A percentile compares a stretch with the other conserved stretches of the same genome.
phyloP scores from a whole-genome alignment of 2,329 filamentous ascomycete species.

The Aulographum hederae region DNA sequence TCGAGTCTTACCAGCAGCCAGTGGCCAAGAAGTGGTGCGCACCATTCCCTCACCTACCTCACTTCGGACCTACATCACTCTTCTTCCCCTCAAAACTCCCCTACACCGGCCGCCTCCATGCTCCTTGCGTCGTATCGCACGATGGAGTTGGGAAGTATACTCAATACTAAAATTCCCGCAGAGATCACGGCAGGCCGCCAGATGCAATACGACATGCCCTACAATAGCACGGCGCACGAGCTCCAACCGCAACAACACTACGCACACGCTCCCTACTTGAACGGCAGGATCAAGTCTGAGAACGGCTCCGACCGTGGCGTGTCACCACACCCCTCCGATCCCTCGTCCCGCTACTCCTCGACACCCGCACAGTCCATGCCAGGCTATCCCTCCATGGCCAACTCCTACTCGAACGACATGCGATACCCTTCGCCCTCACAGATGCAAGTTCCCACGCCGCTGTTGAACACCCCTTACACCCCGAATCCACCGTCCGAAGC shows the following conservation, averaged over 20 bases:
- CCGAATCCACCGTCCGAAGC: conserved; percentile 26
- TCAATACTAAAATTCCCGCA: conserved; percentile 22
- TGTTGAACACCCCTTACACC: conserved; percentile 37
- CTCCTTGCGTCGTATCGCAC: conserved; percentile 5
- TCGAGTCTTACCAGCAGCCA: too few relatives aligned
- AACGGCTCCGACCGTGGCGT: conserved; percentile 40
- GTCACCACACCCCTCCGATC: conserved; percentile 35
- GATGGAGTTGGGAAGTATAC: conserved; percentile 23
- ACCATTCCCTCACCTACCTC: too few relatives aligned
- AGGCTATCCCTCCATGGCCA: conserved; percentile 26
- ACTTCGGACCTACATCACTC: too few relatives aligned
- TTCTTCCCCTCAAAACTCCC: too few relatives aligned
- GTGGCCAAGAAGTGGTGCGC: too few relatives aligned
- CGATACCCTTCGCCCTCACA: conserved; percentile 35
- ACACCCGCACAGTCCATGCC: conserved; percentile 34
- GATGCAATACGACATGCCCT: conserved; percentile 18
- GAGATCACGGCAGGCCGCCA: conserved; percentile 16
- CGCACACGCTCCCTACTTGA: conserved; percentile 27
- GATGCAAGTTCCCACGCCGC: conserved; percentile 31
- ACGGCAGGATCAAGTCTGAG: conserved; percentile 35
- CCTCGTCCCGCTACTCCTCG: conserved; percentile 37
- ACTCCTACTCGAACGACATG: conserved; percentile 30
- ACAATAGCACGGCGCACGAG: conserved; percentile 19
- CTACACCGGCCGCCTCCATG: too few relatives aligned
- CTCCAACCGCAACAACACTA: conserved; percentile 16